phyloP scores from a whole-genome alignment of 2,329 filamentous ascomycete species.

The Fonsecaea pugnacius region DNA sequence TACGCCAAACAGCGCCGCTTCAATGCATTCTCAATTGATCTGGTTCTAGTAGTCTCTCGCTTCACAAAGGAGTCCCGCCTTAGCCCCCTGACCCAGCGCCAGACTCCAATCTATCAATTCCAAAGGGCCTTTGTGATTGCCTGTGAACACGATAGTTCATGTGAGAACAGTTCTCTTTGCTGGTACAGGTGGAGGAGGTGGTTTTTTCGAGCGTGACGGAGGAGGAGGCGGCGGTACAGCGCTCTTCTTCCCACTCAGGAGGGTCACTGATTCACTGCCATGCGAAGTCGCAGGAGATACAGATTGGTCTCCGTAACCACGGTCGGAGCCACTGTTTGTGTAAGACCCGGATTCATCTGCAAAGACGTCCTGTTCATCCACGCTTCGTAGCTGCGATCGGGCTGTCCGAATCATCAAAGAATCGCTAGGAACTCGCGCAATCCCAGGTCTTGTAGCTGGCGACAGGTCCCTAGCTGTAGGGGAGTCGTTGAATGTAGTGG shows the following conservation, averaged over 20 bases:
- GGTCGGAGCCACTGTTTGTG: constrained; percentile 54
- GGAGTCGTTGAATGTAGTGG: constrained; percentile 64
- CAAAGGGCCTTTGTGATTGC: neutral
- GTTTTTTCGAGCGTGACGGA: constrained; percentile 67
- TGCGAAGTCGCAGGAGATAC: constrained; percentile 60
- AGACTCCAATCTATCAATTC: constrained; percentile 2
- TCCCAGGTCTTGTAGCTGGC: constrained; percentile 48
- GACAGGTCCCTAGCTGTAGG: constrained; percentile 59
- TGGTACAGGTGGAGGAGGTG: constrained; percentile 66
- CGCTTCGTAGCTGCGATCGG: constrained; percentile 53
- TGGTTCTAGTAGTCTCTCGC: neutral
- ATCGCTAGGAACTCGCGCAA: constrained; percentile 61
- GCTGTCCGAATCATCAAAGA: constrained; percentile 54
- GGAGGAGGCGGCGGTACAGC: constrained; percentile 65
- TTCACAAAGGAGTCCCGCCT: neutral
- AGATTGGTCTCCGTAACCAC: constrained; percentile 54
- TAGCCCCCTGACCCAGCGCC: constrained; percentile 3
- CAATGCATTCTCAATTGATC: neutral
- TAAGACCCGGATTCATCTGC: constrained; percentile 58
- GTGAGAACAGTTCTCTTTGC: constrained; percentile 57
- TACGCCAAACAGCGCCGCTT: neutral
- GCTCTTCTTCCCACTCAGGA: constrained; percentile 52
- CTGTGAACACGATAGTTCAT: constrained; percentile 10
- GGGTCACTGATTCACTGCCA: constrained; percentile 55
- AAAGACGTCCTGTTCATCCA: constrained; percentile 52